Evolutionary conservation across 2,329 filamentous ascomycete species (phyloP).

Genomic region (Thermothelomyces thermophilus): DNA sequence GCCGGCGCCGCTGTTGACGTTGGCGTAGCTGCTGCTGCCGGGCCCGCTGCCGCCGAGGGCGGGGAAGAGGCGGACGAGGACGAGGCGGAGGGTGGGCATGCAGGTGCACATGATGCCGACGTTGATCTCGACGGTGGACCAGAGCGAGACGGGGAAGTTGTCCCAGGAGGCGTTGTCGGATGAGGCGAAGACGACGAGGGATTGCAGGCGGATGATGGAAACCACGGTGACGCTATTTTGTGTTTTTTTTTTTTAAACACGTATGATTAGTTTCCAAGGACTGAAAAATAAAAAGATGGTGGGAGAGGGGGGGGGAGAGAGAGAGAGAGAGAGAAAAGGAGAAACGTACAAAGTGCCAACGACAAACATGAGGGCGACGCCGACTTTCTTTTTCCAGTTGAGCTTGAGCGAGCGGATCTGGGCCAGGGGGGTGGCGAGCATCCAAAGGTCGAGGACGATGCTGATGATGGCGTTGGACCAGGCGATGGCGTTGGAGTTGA

Average conservation of each 20-base stretch:
- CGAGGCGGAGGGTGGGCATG: conserved; percentile 29
- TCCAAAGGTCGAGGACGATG: conserved; percentile 37
- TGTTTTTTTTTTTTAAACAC: no score
- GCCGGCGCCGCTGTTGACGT: neutral
- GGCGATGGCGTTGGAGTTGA: conserved; percentile 37
- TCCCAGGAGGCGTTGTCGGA: conserved; percentile 30
- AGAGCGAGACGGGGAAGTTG: conserved; percentile 27
- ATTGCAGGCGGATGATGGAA: conserved; percentile 28
- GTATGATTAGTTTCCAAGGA: no score
- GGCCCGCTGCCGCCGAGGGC: conserved; percentile 7
- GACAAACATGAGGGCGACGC: conserved; percentile 41
- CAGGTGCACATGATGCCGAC: conserved; percentile 32
- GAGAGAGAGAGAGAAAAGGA: no score
- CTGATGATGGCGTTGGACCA: conserved; percentile 43
- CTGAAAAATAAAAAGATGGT: no score
- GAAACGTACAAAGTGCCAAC: conserved; percentile 36
- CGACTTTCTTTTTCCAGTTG: conserved; percentile 41
- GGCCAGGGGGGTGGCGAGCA: conserved; percentile 37
- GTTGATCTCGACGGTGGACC: conserved; percentile 32
- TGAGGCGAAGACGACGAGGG: conserved; percentile 28
- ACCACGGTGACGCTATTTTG: conserved; percentile 31
- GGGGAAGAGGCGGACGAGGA: conserved; percentile 29
- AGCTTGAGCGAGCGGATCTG: conserved; percentile 35
- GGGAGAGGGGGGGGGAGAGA: no score
- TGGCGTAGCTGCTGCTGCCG: conserved; percentile 4